Conservation (phyloP, 2,329 filamentous ascomycete genomes). For the Fusarium mundagurra region DNA sequence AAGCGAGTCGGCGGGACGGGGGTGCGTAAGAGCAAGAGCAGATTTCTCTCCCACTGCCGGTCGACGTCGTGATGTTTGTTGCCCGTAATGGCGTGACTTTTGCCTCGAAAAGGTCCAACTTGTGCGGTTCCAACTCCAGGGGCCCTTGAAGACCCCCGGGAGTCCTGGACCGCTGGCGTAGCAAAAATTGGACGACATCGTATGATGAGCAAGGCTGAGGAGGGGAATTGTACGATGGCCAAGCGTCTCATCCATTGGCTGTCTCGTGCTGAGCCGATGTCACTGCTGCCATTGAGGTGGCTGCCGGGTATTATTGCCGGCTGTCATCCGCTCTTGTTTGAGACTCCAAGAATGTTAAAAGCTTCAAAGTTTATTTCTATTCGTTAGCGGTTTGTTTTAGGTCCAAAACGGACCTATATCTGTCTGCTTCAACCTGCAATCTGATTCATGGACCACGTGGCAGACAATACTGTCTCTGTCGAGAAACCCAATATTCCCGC, state of each 20-base stretch:
- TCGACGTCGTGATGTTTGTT: slow-evolving; percentile 43
- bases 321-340: slow-evolving; percentile 25
- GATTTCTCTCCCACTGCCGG: slow-evolving; percentile 36
- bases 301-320: not conserved
- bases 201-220: slow-evolving; percentile 52
- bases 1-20: slow-evolving; percentile 25
- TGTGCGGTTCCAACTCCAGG: slow-evolving; percentile 37
- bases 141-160: slow-evolving; percentile 38
- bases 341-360: slow-evolving; percentile 14
- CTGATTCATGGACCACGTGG: slow-evolving; percentile 15
- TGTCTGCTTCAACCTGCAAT: not conserved
- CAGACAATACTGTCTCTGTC: not conserved
- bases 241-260: slow-evolving; percentile 39
- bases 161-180: slow-evolving; percentile 42
- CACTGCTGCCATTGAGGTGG: slow-evolving; percentile 30
- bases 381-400: slow-evolving; percentile 10
- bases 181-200: slow-evolving; percentile 47
- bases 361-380: slow-evolving; percentile 22
- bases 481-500: slow-evolving; percentile 5
- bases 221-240: slow-evolving; percentile 48
- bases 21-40: slow-evolving; percentile 20
- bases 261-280: slow-evolving; percentile 12
- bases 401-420: not conserved
- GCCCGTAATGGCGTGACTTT: slow-evolving; percentile 45
- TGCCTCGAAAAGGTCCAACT: slow-evolving; percentile 39